Percentiles rank a stretch among this genome's conserved stretches.
Conservation (phyloP, 768 basidiomycete genomes). For the Dioszegia aurantiaca region DNA sequence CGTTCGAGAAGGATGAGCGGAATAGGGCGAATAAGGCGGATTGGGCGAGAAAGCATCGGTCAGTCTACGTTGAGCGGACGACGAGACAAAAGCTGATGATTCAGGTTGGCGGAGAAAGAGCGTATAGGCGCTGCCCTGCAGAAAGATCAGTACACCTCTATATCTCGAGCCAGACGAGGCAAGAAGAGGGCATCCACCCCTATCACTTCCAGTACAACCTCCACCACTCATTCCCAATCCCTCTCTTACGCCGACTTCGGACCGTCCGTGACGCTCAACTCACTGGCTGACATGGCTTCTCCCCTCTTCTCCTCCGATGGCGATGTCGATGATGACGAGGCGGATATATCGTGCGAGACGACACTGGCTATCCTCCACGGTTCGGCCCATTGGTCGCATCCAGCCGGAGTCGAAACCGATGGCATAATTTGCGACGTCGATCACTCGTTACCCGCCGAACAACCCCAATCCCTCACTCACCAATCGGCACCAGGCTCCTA, state of each 20-base stretch:
- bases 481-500: too few relatives aligned
- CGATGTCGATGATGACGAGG: too few relatives aligned
- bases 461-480: too few relatives aligned
- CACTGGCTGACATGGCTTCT: too few relatives aligned
- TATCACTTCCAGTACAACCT: not conserved
- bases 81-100: not conserved
- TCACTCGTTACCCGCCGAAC: too few relatives aligned
- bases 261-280: not conserved
- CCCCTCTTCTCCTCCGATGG: too few relatives aligned
- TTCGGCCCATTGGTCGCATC: too few relatives aligned
- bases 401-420: too few relatives aligned
- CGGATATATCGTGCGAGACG: too few relatives aligned
- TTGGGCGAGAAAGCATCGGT: conserved; percentile 54
- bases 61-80: conserved; percentile 9
- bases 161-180: not conserved
- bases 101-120: conserved; percentile 4
- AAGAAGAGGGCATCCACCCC: not conserved
- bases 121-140: not conserved
- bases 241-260: not conserved
- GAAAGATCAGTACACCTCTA: not conserved
- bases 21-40: conserved; percentile 51
- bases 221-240: not conserved
- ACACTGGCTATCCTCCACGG: too few relatives aligned
- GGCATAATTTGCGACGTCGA: too few relatives aligned
- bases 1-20: conserved; percentile 50